phyloP scores from a whole-genome alignment of 139 green algal genomes.

The Picochlorum sp. region DNA sequence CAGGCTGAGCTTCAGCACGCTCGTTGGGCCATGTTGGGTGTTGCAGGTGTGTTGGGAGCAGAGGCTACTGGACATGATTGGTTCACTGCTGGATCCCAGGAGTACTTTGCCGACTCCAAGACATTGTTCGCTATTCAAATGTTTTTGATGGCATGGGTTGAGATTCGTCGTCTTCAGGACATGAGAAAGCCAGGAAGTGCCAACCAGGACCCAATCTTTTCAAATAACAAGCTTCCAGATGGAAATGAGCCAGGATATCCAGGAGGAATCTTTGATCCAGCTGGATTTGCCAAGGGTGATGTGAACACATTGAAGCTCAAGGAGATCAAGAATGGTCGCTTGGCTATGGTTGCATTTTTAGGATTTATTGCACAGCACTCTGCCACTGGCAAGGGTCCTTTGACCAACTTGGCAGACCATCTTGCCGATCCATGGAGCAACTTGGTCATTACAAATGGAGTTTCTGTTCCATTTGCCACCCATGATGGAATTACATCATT shows the following conservation, averaged over 20 bases:
- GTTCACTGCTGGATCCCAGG: conserved; percentile 27
- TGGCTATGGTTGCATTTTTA: conserved; percentile 81
- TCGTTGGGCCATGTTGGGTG: conserved; percentile 50
- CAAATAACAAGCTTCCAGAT: conserved; percentile 33
- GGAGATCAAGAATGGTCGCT: conserved; percentile 81
- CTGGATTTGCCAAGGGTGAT: conserved; percentile 26
- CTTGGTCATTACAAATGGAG: conserved; percentile 54
- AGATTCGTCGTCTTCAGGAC: conserved; percentile 50
- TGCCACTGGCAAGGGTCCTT: conserved; percentile 63
- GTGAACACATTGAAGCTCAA: conserved; percentile 69
- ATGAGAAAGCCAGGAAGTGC: conserved; percentile 19
- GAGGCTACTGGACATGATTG: conserved; percentile 28
- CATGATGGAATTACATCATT: too few relatives aligned
- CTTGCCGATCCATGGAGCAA: conserved; percentile 45
- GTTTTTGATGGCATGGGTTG: conserved; percentile 63
- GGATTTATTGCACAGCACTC: conserved; percentile 67
- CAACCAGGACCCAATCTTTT: conserved; percentile 56
- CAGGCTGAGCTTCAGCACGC: conserved; percentile 49
- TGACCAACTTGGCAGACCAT: conserved; percentile 62
- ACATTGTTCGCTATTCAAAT: conserved; percentile 57
- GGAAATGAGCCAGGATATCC: conserved; percentile 36
- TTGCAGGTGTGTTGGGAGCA: conserved; percentile 39
- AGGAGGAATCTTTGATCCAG: conserved; percentile 54
- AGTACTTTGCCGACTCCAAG: conserved; percentile 30
- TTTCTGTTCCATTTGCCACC: conserved; percentile 24